Percentiles rank a stretch among this genome's conserved stretches.
phyloP scores from a whole-genome alignment of 306 rosid species.

The Elaeagnus macrophylla region DNA sequence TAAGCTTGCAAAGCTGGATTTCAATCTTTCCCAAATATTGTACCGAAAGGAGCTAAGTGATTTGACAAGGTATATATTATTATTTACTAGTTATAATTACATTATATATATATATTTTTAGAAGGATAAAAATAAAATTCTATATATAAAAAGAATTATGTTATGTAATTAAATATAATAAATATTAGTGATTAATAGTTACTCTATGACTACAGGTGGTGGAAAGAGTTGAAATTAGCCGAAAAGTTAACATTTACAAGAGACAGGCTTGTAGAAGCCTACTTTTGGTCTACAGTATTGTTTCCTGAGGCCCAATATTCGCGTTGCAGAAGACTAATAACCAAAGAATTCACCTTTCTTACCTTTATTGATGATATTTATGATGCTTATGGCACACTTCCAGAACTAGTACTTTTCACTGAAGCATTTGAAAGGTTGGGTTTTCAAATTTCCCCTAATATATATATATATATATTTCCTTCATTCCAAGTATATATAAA shows the following conservation, averaged over 20 bases:
- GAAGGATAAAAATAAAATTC: no score
- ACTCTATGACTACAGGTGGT: slow-evolving; percentile 7
- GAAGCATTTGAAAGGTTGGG: slow-evolving; percentile 1
- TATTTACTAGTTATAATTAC: no score
- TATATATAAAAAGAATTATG: no score
- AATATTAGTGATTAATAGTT: background rate
- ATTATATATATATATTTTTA: no score
- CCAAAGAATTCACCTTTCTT: background rate
- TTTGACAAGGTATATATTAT: no score
- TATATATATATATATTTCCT: no score
- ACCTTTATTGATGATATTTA: slow-evolving; percentile 1
- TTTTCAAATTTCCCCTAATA: background rate
- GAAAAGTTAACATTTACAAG: background rate
- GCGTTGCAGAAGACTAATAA: background rate
- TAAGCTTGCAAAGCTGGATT: no score
- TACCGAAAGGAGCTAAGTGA: no score
- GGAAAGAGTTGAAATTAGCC: slow-evolving; percentile 5
- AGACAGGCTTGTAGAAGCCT: slow-evolving; percentile 8
- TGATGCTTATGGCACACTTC: no score
- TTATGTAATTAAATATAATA: background rate
- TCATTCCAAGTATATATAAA: no score
- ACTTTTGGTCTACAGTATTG: background rate
- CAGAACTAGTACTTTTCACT: slow-evolving; percentile 1
- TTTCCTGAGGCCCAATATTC: slow-evolving; percentile 10
- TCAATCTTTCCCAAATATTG: no score